Conservation (phyloP, 176 grass and related monocot species). For the Raddia distichophylla region DNA sequence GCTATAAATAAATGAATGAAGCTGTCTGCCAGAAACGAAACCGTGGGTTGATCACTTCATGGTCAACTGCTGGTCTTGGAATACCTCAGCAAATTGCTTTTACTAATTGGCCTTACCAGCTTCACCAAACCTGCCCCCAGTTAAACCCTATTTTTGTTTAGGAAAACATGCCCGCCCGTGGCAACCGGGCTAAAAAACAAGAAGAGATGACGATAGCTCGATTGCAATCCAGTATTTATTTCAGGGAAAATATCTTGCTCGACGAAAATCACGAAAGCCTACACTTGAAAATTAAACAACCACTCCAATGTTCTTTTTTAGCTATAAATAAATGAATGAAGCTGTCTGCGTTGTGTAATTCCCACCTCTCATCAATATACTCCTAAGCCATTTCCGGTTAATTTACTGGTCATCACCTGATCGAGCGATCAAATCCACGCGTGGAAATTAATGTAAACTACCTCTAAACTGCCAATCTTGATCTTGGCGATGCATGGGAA, state of each 20-base stretch:
- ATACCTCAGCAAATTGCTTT: not conserved
- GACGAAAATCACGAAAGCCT: not conserved
- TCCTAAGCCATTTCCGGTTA: too few relatives aligned
- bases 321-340: too few relatives aligned
- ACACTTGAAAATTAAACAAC: too few relatives aligned
- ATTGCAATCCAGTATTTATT: not conserved
- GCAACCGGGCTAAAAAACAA: not conserved
- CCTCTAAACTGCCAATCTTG: not conserved
- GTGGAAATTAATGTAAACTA: not conserved
- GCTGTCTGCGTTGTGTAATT: too few relatives aligned
- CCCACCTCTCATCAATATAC: too few relatives aligned
- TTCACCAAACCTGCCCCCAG: not conserved
- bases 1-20: too few relatives aligned
- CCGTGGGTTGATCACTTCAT: not conserved
- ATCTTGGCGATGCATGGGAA: not conserved
- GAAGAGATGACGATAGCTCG: not conserved
- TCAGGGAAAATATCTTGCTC: not conserved
- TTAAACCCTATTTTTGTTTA: not conserved
- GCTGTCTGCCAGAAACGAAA: too few relatives aligned
- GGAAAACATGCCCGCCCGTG: not conserved
- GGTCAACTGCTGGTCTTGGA: constrained; percentile 20
- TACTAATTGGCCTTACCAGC: not conserved
- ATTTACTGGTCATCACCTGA: too few relatives aligned
- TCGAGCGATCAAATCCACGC: too few relatives aligned
- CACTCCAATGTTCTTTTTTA: too few relatives aligned